Percentiles rank a stretch among this genome's conserved stretches.
phyloP scores from a whole-genome alignment of 371 early-diverging fungal genomes.

The Rhizopus delemar region DNA sequence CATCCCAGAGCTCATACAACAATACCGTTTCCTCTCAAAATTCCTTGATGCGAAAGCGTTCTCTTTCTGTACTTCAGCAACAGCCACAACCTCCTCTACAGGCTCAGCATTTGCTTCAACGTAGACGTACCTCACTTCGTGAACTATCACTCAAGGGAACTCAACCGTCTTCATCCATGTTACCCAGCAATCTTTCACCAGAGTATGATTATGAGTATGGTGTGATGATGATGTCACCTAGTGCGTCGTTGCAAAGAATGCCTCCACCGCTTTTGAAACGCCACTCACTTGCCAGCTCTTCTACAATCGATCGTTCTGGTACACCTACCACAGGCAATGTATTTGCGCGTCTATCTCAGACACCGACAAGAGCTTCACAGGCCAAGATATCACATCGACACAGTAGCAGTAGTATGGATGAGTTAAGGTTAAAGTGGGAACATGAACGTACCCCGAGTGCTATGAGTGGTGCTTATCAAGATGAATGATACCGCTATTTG shows the following conservation, averaged over 20 bases:
- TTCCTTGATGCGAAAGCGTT: slow-evolving; percentile 25
- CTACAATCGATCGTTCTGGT: slow-evolving; percentile 16
- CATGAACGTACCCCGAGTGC: slow-evolving; percentile 31
- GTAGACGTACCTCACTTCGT: slow-evolving; percentile 41
- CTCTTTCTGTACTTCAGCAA: slow-evolving; percentile 34
- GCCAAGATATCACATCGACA: slow-evolving; percentile 45
- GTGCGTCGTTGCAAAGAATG: slow-evolving; percentile 19
- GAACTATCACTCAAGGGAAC: slow-evolving; percentile 33
- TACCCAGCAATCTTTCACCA: slow-evolving; percentile 3
- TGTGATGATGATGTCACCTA: slow-evolving; percentile 9
- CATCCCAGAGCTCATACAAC: slow-evolving; percentile 36
- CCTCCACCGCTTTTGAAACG: slow-evolving; percentile 2
- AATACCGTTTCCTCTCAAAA: slow-evolving; percentile 27
- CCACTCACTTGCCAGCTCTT: slow-evolving; percentile 10
- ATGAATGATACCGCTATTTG: slow-evolving; percentile 12
- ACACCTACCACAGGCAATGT: slow-evolving; percentile 43
- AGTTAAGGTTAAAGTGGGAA: slow-evolving; percentile 27
- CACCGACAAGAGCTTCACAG: slow-evolving; percentile 48
- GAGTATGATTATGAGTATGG: slow-evolving; percentile 18
- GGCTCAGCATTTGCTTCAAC: slow-evolving; percentile 19
- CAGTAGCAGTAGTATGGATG: slow-evolving; percentile 40
- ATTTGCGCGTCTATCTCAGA: slow-evolving; percentile 46
- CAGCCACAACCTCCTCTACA: slow-evolving; percentile 2
- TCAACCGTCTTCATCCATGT: neutral
- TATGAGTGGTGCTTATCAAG: slow-evolving; percentile 30